Percentiles rank a stretch among this genome's conserved stretches.
These are phyloP conservation scores for Ogataea nitratoaversa DNA, from an alignment of 805 yeast species.

Conservation along the genomic window DNA sequence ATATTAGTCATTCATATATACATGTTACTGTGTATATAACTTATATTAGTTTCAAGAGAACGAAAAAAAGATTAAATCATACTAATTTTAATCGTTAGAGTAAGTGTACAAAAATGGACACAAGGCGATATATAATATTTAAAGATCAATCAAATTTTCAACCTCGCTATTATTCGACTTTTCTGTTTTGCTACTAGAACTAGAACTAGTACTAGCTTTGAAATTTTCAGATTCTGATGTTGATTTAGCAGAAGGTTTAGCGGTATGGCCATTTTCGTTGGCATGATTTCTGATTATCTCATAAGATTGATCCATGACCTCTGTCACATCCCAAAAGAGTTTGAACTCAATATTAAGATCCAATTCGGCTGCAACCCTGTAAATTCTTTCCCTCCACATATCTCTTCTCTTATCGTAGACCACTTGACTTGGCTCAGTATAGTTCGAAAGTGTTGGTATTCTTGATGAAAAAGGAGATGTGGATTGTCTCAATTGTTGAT, in stretches of 20 bases:
- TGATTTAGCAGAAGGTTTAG: too few species aligned
- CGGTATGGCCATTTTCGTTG: too few species aligned
- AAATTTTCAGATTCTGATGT: not conserved
- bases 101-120: too few species aligned
- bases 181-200: not conserved
- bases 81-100: too few species aligned
- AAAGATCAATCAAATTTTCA: not conserved
- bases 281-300: constrained; percentile 7
- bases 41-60: not conserved
- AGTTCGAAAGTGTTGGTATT: not conserved
- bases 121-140: not conserved
- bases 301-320: constrained; percentile 34
- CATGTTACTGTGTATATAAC: not conserved
- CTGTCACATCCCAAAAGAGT: constrained; percentile 41
- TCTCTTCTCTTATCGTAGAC: constrained; percentile 46
- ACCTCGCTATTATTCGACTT: not conserved
- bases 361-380: constrained; percentile 36
- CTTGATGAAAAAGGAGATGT: not conserved
- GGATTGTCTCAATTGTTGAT: not conserved
- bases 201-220: not conserved
- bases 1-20: not conserved
- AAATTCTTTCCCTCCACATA: constrained; percentile 52
- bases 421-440: constrained; percentile 8
- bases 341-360: constrained; percentile 37
- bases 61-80: too few species aligned